Conservation (phyloP, 1,139 yeast species). For the Candida tetrigidarum region DNA sequence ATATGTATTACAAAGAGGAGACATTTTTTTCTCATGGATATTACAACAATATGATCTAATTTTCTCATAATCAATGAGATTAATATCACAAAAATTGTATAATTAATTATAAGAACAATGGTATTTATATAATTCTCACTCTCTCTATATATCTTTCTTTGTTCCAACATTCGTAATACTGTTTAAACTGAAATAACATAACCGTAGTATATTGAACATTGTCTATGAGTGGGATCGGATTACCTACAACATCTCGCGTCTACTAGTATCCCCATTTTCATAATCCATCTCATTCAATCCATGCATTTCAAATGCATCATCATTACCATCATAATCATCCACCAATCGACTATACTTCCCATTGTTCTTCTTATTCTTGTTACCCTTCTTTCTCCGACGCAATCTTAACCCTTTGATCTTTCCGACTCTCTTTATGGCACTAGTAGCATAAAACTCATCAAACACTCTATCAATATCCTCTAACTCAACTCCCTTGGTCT, state of each 20-base stretch:
- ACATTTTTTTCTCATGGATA: too few species aligned
- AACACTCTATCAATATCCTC: constrained; percentile 90
- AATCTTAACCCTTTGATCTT: constrained; percentile 9
- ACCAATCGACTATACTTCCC: constrained; percentile 11
- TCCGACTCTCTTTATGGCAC: constrained; percentile 11
- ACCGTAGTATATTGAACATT: background rate
- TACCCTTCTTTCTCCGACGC: constrained; percentile 2
- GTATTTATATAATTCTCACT: too few species aligned
- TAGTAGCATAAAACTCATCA: constrained; percentile 49
- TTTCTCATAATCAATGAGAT: too few species aligned
- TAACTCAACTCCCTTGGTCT: constrained; percentile 84
- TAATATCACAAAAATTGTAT: too few species aligned
- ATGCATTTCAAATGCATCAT: constrained; percentile 15
- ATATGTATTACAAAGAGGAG: too few species aligned
- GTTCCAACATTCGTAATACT: too few species aligned
- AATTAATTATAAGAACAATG: too few species aligned
- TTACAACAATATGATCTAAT: too few species aligned
- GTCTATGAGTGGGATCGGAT: too few species aligned
- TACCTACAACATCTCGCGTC: constrained; percentile 12
- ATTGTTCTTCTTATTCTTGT: constrained; percentile 1
- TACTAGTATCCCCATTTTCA: constrained; percentile 13
- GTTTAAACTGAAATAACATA: too few species aligned
- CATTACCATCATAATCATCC: constrained; percentile 18
- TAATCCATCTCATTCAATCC: constrained; percentile 24
- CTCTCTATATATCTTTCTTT: too few species aligned